Evolutionary conservation across 192 early-diverging fungal species (phyloP), one percentile per base, ranked within the genome.

Genomic region (Mortierella alpina): DNA sequence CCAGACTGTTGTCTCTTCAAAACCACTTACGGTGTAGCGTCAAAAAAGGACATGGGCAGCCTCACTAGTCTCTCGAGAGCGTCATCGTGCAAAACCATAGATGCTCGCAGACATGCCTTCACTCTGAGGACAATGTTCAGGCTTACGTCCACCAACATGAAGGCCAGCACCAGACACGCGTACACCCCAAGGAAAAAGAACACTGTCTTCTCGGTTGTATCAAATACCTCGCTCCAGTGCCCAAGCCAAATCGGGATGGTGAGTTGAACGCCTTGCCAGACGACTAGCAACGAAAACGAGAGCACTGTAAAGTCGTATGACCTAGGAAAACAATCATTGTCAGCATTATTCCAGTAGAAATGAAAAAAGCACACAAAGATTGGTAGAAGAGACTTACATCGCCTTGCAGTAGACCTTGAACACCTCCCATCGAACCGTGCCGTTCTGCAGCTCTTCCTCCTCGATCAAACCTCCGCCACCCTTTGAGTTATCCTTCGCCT

Each of bases 331-430:
- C n/a, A 51, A 23, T n/a, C 41, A 49, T 45, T 40, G 55, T 23
- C 2, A 66, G 15, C 47, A n/a, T 49, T 9, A 41, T 31, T 31
- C 1, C 31, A 31, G 3, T 1, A 56, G 9, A 57, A 20, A n/a
- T 18, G 31, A 31, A 40, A 59, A 39, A 40, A 5, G 23, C 13
- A 50, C 6, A 52, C 1, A 45, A 17, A 48, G 40, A 14, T 41
- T 7, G 14, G 14, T 4, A 31, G 31, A 31, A 31, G 31, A 5
- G 15, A 63, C 71, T 45, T 73, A 73, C 71, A 49, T 60, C 0
- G 93, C 89, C 62, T 91, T 84, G 49, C 88, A 85, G 70, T 98
- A 98, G 0, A 86, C 83, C 40, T 66, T 67, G 82, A 97, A 98
- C 0, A 93, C 93, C 12, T 72, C 67, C 86, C 87, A 91, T 45